phyloP scores from a whole-genome alignment of 176 grass and related monocot species.

The Chrysopogon serrulatus region DNA sequence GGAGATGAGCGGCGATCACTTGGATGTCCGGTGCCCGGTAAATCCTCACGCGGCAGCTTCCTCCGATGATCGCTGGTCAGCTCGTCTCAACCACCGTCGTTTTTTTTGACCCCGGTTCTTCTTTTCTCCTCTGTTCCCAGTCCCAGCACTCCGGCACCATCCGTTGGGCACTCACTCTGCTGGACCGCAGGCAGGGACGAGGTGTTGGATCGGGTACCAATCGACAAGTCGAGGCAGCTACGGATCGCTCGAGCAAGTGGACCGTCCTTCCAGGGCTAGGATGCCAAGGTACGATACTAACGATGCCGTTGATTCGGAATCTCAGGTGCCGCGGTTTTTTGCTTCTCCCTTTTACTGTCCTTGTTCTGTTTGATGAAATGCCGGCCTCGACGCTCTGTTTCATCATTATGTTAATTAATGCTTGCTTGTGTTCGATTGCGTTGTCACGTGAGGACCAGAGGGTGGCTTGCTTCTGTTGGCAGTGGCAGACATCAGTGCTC shows the following conservation, averaged over 20 bases:
- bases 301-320: background rate
- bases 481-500: background rate
- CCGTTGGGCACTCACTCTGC: background rate
- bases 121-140: background rate
- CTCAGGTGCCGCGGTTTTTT: background rate
- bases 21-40: no score
- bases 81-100: background rate
- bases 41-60: no score
- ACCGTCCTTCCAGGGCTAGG: background rate
- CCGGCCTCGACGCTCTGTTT: background rate
- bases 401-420: background rate
- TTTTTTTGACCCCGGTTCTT: background rate
- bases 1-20: background rate
- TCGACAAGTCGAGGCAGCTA: background rate
- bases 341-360: background rate
- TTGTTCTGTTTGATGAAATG: slow-evolving; percentile 22
- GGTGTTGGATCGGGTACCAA: background rate
- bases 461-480: background rate
- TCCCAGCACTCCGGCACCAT: background rate
- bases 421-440: background rate
- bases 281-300: background rate
- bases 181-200: background rate
- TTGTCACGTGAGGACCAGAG: background rate
- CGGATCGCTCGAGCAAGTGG: background rate
- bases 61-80: background rate